These are phyloP conservation scores for Rhizoclosmatium globosum DNA, from an alignment of 192 early-diverging fungal genomes.

Conservation along the genomic window DNA sequence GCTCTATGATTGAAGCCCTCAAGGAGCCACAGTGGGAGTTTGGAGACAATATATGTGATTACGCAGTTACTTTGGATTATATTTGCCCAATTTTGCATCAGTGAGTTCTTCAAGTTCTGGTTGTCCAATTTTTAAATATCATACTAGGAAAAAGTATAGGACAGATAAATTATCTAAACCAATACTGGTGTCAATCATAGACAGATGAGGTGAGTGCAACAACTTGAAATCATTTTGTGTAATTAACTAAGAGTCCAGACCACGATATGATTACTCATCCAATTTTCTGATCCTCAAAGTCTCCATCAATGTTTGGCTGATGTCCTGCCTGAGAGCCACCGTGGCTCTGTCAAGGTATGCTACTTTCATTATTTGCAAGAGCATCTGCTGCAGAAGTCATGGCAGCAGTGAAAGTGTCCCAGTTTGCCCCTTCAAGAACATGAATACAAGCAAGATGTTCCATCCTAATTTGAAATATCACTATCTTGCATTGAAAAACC, in stretches of 20 bases:
- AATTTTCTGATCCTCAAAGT: constrained; percentile 2
- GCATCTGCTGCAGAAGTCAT: too few species aligned
- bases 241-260: constrained; percentile 1
- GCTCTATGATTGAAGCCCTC: constrained; percentile 3
- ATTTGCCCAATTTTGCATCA: constrained; percentile 21
- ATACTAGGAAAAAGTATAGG: too few species aligned
- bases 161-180: too few species aligned
- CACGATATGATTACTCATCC: constrained; percentile 27
- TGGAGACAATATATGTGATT: constrained; percentile 9
- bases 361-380: too few species aligned
- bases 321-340: not conserved
- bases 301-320: not conserved
- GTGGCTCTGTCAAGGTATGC: too few species aligned
- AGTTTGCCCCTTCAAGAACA: not conserved
- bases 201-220: too few species aligned
- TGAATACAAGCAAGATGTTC: too few species aligned
- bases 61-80: constrained; percentile 23
- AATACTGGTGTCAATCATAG: too few species aligned
- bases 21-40: constrained; percentile 27
- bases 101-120: not conserved
- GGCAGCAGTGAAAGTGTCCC: not conserved
- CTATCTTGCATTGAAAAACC: too few species aligned
- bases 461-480: too few species aligned
- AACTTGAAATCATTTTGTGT: not conserved
- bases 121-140: too few species aligned